Base-by-base conservation (phyloP, 306 rosid species). In the Herpetospermum pedunculosum region DNA sequence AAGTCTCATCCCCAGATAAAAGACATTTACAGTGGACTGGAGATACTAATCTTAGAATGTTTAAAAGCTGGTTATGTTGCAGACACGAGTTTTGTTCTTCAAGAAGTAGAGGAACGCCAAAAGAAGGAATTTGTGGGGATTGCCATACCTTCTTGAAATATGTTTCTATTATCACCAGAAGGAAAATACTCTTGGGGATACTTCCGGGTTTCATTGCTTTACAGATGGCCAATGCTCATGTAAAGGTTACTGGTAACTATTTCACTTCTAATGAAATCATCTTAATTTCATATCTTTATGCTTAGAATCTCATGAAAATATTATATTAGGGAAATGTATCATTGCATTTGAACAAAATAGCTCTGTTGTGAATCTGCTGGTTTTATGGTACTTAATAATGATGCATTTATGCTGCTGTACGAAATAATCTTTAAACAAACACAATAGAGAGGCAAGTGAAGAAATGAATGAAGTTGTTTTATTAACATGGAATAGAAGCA, bases 141-240 rank as follows among this genome's bases (percentile, higher is more conserved):
- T 91, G 98, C 74, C 97, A 93, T 81, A 16, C 81, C 28, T 93
- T 93, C 79, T 76, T 93, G 54, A 91, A 93, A 79, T 83, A 79
- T 85, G 87, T 81, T 75, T 87, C 98, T n/a, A 28, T 80, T 58
- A 83, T 93, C 68, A 77, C 86, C 4, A 83, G 79, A 80, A 90
- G 92, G 79, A 85, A 85, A 26, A 86, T 91, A 62, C 53, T 75
- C 79, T 87, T 25, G 77, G 96, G 81, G 98, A 93, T 80, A 79
- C 92, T 77, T 87, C 97, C 0, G 97, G 97, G 40, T 86, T 93
- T 80, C 98, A 93, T 83, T 84, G 86, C 75, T 87, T 93, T 84
- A 80, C 83, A 35, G 64, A 82, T 75, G 98, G 98, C 26, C 88
- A 77, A 68, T 93, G 98, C 83, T 93, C 88, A 0, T 89, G 97